Conservation (phyloP, 805 yeast species). For the Yarrowia sp. region DNA sequence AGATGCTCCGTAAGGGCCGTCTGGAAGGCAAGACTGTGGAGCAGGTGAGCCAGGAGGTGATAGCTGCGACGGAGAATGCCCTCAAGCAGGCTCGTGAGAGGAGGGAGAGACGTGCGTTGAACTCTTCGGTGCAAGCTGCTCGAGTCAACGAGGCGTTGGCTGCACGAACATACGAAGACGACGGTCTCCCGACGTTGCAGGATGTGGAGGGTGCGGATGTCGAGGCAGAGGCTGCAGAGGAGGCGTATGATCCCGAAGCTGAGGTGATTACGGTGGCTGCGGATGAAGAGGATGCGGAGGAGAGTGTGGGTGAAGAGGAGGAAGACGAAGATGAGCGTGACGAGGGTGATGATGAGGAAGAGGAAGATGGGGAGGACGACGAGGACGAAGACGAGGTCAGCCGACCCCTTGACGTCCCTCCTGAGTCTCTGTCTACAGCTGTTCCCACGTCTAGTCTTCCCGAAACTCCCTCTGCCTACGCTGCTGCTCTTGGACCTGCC, state of each 20-base stretch:
- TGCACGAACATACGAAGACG: too few species aligned
- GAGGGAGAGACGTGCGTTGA: neutral
- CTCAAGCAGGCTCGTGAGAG: neutral
- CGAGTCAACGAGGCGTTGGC: neutral
- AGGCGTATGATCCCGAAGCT: too few species aligned
- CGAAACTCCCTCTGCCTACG: neutral
- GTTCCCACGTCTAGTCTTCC: neutral
- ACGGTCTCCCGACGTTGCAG: neutral
- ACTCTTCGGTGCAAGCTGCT: neutral
- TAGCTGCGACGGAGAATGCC: neutral
- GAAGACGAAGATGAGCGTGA: too few species aligned
- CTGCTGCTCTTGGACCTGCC: neutral
- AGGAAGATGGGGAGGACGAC: neutral
- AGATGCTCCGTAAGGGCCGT: neutral
- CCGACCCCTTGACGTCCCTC: neutral
- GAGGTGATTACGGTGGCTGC: too few species aligned
- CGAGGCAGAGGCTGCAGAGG: neutral
- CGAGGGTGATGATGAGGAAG: too few species aligned
- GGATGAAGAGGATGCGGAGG: too few species aligned
- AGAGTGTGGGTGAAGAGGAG: too few species aligned
- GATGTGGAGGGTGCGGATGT: neutral
- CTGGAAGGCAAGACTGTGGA: conserved; percentile 2
- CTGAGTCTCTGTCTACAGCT: too few species aligned
- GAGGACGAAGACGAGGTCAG: neutral
- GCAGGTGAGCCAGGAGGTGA: conserved; percentile 11